Evolutionary conservation across 2,329 filamentous ascomycete genomes (phyloP).

Genomic region (Fusarium luffae): DNA sequence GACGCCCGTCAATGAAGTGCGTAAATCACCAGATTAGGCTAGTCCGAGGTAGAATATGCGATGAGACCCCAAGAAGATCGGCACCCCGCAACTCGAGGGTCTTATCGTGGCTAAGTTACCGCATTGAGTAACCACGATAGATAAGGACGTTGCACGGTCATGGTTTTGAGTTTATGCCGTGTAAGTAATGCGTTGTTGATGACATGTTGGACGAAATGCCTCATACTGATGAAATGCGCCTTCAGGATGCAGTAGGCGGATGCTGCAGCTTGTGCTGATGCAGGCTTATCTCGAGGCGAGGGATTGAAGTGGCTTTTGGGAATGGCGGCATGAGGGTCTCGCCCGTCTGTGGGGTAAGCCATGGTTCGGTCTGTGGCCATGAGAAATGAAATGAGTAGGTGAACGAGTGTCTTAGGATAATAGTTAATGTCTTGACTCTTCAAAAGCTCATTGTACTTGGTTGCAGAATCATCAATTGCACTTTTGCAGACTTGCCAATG

Average conservation of each 20-base stretch:
- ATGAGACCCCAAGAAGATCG: slow-evolving; percentile 5
- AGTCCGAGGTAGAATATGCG: slow-evolving; percentile 10
- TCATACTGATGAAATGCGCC: background rate
- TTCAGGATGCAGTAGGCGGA: background rate
- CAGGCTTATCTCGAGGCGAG: slow-evolving; percentile 4
- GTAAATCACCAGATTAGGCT: slow-evolving; percentile 35
- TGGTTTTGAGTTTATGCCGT: background rate
- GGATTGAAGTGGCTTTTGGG: background rate
- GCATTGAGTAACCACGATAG: slow-evolving; percentile 18
- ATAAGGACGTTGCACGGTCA: slow-evolving; percentile 7
- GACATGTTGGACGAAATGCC: background rate
- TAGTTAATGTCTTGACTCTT: background rate
- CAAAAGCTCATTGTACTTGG: no score
- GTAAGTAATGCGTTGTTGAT: background rate
- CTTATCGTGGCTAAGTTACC: slow-evolving; percentile 45
- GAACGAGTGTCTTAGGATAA: background rate
- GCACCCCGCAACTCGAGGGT: slow-evolving; percentile 9
- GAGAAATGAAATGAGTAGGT: no score
- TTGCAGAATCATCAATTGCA: no score
- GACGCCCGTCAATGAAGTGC: slow-evolving; percentile 23
- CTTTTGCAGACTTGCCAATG: fast-evolving
- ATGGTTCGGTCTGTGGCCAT: no score
- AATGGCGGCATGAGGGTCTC: background rate
- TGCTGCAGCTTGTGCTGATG: background rate
- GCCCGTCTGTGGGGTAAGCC: background rate